Evolutionary conservation across 2,329 filamentous ascomycete species (phyloP).

Genomic region (Colletotrichum lindemuthianum): DNA sequence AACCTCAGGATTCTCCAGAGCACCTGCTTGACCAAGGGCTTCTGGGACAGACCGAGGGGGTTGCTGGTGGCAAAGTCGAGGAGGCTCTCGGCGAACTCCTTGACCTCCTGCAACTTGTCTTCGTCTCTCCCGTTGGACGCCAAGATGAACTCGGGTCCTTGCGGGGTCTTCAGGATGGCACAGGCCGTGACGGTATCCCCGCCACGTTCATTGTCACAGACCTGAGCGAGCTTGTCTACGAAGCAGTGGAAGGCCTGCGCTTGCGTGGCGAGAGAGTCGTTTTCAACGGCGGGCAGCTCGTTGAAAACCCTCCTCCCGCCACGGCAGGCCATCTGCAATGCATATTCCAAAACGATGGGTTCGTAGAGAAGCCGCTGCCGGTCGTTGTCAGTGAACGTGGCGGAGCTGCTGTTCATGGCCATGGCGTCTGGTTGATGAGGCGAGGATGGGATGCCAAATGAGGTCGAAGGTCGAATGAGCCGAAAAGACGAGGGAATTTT

Average conservation of each 20-base stretch:
- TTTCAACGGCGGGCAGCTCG: not conserved
- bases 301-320: not conserved
- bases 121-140: slow-evolving; percentile 41
- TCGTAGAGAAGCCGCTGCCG: slow-evolving; percentile 42
- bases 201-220: slow-evolving; percentile 43
- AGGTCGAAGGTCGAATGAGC: too few relatives aligned
- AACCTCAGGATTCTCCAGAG: slow-evolving; percentile 15
- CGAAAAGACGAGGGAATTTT: too few relatives aligned
- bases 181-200: slow-evolving; percentile 45
- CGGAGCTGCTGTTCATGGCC: not conserved
- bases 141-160: slow-evolving; percentile 43
- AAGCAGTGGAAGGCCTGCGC: slow-evolving; percentile 43
- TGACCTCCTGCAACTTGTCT: not conserved
- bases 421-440: too few relatives aligned
- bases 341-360: slow-evolving; percentile 42
- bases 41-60: not conserved
- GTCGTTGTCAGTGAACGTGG: not conserved
- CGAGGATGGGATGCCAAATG: too few relatives aligned
- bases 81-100: slow-evolving; percentile 1
- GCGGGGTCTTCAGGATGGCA: slow-evolving; percentile 41
- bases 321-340: slow-evolving; percentile 37
- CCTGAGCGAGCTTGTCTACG: slow-evolving; percentile 43
- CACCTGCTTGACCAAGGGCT: slow-evolving; percentile 4
- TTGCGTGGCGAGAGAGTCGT: slow-evolving; percentile 14
- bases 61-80: not conserved